Conservation (phyloP, 352 stramenopile genomes). For the Globisporangium paroecandrum region DNA sequence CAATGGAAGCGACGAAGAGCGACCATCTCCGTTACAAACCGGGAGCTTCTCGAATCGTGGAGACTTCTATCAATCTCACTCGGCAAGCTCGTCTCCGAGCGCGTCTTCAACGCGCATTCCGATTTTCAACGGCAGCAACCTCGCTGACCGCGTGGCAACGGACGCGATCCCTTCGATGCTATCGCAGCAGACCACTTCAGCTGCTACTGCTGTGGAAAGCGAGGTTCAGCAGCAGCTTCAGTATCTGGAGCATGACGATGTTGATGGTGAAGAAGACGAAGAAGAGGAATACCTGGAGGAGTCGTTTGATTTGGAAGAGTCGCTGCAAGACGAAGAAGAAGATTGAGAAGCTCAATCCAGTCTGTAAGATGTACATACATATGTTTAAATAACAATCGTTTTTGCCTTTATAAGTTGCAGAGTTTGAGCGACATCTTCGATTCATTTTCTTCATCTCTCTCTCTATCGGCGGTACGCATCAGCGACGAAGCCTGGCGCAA, state of each 20-base stretch:
- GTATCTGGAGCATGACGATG: constrained; percentile 4
- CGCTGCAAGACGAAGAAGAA: constrained; percentile 53
- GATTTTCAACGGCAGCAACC: constrained; percentile 22
- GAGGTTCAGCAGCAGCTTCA: constrained; percentile 8
- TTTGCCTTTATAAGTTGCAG: background rate
- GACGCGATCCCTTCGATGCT: constrained; percentile 22
- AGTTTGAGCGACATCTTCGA: background rate
- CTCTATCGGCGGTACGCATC: constrained; percentile 23
- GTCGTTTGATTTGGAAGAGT: constrained; percentile 76
- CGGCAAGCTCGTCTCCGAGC: constrained; percentile 4
- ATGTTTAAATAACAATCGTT: background rate
- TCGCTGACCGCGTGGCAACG: constrained; percentile 15
- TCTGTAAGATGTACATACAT: constrained; percentile 5
- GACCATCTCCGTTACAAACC: background rate
- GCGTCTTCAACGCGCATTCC: constrained; percentile 20
- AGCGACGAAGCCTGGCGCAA: constrained; percentile 47
- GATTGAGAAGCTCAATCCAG: background rate
- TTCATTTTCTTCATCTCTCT: background rate
- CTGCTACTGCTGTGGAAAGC: background rate
- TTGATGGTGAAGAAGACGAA: constrained; percentile 25
- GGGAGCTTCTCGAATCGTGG: background rate
- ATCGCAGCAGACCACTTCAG: background rate
- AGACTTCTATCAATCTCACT: background rate
- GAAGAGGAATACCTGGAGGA: constrained; percentile 62
- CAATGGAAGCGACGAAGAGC: constrained; percentile 3